A percentile compares a stretch with the other conserved stretches of the same genome.
Conservation (phyloP, 2,329 filamentous ascomycete genomes). For the Podosphaera fusca region DNA sequence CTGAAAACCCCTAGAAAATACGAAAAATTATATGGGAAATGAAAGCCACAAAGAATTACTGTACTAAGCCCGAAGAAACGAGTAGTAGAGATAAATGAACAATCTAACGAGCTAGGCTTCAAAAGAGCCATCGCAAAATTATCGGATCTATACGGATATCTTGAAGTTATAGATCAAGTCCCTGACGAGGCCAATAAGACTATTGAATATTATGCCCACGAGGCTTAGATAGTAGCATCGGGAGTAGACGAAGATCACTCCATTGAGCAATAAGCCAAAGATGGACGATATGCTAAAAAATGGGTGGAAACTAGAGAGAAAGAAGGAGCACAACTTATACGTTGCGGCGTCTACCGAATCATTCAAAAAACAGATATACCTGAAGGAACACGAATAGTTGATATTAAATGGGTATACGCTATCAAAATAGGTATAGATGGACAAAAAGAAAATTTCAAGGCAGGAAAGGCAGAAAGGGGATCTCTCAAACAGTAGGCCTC, state of each 20-base stretch:
- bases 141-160: background rate
- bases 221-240: background rate
- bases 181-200: background rate
- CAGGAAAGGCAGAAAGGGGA: background rate
- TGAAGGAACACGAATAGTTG: background rate
- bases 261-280: background rate
- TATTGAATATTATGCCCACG: background rate
- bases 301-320: background rate
- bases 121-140: background rate
- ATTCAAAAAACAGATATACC: background rate
- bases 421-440: background rate
- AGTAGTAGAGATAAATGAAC: background rate
- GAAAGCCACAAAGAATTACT: background rate
- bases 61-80: background rate
- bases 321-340: background rate
- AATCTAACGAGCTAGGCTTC: background rate
- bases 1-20: background rate
- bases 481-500: background rate
- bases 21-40: background rate
- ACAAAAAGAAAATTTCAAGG: background rate
- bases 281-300: background rate
- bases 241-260: background rate
- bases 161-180: background rate
- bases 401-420: background rate
- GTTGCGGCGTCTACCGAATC: background rate